A percentile compares a stretch with the other conserved stretches of the same genome.
Evolutionary conservation across 2,329 filamentous ascomycete genomes (phyloP).

Genomic region (Akanthomyces muscarius): DNA sequence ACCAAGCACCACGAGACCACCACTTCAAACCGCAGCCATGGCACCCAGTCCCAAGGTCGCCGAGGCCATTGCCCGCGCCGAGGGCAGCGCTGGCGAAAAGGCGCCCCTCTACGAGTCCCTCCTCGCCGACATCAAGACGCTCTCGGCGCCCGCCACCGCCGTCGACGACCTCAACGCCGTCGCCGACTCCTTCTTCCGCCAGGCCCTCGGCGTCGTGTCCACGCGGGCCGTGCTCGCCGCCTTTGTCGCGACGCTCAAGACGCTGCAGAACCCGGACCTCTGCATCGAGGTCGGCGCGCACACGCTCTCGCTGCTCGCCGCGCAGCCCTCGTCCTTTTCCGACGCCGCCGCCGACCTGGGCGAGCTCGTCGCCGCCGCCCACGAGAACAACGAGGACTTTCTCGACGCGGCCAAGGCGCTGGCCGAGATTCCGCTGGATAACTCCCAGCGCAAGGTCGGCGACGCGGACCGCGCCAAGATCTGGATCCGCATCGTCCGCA

Average conservation of each 20-base stretch:
- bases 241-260: constrained; percentile 61
- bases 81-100: constrained; percentile 37
- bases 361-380: constrained; percentile 75
- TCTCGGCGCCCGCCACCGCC: constrained; percentile 38
- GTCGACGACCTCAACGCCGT: constrained; percentile 62
- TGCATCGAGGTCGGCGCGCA: constrained; percentile 73
- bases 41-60: constrained; percentile 38
- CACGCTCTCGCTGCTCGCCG: constrained; percentile 62
- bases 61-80: constrained; percentile 40
- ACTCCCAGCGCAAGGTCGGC: constrained; percentile 77
- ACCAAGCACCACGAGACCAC: constrained; percentile 13
- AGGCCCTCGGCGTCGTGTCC: constrained; percentile 70
- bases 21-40: constrained; percentile 30
- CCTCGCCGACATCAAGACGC: constrained; percentile 39
- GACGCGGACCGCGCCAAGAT: constrained; percentile 77
- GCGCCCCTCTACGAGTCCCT: constrained; percentile 44
- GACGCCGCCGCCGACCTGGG: constrained; percentile 80
- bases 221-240: constrained; percentile 65
- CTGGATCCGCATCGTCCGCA: constrained; percentile 91
- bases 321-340: constrained; percentile 64
- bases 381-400: constrained; percentile 80
- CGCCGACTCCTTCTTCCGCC: constrained; percentile 61
- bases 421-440: constrained; percentile 82
- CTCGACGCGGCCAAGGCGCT: constrained; percentile 71
- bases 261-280: constrained; percentile 57